A percentile compares a stretch with the other conserved stretches of the same genome.
Conservation (phyloP, 1,284 basidiomycete genomes). For the Porodaedalea pini region DNA sequence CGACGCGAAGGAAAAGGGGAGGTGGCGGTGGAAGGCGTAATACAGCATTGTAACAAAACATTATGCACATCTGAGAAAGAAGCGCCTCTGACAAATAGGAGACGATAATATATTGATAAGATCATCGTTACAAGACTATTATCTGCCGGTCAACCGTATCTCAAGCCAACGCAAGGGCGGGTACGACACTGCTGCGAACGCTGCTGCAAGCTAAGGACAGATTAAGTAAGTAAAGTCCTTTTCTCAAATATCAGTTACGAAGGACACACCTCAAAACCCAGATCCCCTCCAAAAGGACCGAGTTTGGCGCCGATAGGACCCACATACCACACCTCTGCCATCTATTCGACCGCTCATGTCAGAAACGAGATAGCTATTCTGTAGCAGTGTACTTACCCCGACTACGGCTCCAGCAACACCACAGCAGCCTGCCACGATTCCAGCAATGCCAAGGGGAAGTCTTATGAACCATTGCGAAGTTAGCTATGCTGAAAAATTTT, state of each 20-base stretch:
- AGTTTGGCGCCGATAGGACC: slow-evolving; percentile 47
- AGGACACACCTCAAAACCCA: slow-evolving; percentile 51
- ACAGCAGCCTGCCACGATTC: slow-evolving; percentile 44
- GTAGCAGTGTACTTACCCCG: slow-evolving; percentile 32
- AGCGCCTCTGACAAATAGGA: neutral
- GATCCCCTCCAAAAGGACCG: slow-evolving; percentile 47
- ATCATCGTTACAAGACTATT: neutral
- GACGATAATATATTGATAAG: too few species aligned
- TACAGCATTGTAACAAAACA: neutral
- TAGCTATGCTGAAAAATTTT: neutral
- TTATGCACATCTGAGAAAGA: neutral
- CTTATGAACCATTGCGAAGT: slow-evolving; percentile 17
- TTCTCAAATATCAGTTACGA: neutral
- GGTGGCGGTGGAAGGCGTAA: slow-evolving; percentile 40
- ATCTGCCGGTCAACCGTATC: slow-evolving; percentile 40
- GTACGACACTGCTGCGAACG: slow-evolving; percentile 40
- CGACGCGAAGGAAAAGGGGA: slow-evolving; percentile 40
- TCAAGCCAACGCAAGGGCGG: slow-evolving; percentile 44
- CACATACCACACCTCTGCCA: slow-evolving; percentile 43
- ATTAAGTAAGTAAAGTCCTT: too few species aligned
- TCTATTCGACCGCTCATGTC: neutral
- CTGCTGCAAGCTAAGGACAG: slow-evolving; percentile 44
- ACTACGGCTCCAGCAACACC: slow-evolving; percentile 47
- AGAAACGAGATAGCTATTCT: slow-evolving; percentile 32
- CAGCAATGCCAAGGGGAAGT: slow-evolving; percentile 56